These are phyloP conservation scores for Rhizopus microsporus DNA, from an alignment of 371 early-diverging fungal species.

Conservation along the genomic window DNA sequence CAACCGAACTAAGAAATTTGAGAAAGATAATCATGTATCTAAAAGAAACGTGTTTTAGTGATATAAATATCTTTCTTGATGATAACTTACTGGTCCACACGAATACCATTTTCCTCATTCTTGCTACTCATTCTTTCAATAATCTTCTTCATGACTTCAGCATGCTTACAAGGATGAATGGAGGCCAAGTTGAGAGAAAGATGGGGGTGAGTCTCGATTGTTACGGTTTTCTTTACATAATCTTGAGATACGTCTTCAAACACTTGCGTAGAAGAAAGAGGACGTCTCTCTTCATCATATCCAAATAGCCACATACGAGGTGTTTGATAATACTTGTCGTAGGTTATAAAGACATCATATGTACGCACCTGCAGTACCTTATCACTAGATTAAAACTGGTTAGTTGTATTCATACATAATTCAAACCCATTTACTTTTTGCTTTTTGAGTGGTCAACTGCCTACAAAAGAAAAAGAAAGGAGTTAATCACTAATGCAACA, in stretches of 20 bases:
- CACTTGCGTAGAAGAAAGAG: conserved; percentile 83
- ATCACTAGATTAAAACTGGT: conserved; percentile 49
- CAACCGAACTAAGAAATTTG: conserved; percentile 94
- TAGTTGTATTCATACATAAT: background rate
- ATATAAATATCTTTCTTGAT: background rate
- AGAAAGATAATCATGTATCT: conserved; percentile 89
- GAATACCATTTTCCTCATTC: conserved; percentile 51
- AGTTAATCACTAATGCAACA: background rate
- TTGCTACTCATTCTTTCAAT: conserved; percentile 72
- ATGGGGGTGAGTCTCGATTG: conserved; percentile 95
- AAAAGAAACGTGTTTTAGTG: conserved; percentile 4
- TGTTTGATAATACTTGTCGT: conserved; percentile 98
- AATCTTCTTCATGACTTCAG: conserved; percentile 96
- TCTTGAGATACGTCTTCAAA: conserved; percentile 97
- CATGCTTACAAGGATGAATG: conserved; percentile 98
- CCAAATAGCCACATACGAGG: conserved; percentile 97
- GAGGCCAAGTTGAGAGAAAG: conserved; percentile 81
- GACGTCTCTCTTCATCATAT: conserved; percentile 89
- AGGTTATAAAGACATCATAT: conserved; percentile 96
- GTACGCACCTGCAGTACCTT: conserved; percentile 93
- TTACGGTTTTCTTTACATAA: conserved; percentile 97
- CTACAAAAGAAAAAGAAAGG: background rate
- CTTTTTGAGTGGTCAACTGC: conserved; percentile 17
- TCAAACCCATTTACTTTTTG: conserved; percentile 2
- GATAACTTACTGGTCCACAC: conserved; percentile 87